Base-by-base conservation (phyloP, 139 green algal genomes). In the Diplosphaera chodatii region DNA sequence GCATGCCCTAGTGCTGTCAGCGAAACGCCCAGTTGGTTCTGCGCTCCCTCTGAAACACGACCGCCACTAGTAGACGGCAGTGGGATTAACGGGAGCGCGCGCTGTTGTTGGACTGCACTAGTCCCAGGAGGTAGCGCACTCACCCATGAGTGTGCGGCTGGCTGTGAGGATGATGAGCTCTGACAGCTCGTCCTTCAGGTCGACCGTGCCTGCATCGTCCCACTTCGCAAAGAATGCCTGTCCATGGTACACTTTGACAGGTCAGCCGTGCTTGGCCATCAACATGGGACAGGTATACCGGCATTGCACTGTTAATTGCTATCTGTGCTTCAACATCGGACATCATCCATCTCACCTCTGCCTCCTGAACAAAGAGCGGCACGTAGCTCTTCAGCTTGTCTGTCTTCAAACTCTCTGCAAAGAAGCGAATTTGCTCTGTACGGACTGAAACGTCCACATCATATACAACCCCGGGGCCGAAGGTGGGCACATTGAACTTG, bases 401-500 rank as follows among this genome's bases (percentile, higher is more conserved):
- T 66, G 86, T 88, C 67, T 92, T 96, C 4, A 99, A 82, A 4
- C 91, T 86, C 64, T 98, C 92, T 8, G 88, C 93, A 80, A 98
- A 97, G 81, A 98, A 96, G 18, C 90, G 82, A 77, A 99, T 98
- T 80, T 99, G 95, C 82, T 99, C 95, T 5, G 83, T 86, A 32
- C 95, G 85, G 25, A 77, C 6, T 6, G 25, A 64, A 64, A 64
- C n/a, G 70, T 97, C 89, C 40, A 99, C 95, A 74, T 98, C 95
- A 70, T 95, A 99, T n/a, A 99, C 94, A 1, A 99, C 95, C 32
- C 91, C 95, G 31, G 79, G 78, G 20, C 95, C 95, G 77, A 99
- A 99, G 4, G 95, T 98, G 15, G 95, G 95, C 23, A 98, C 89
- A 79, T 96, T 97, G 86, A 96, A 99, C 66, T 91, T 76, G 78